These are phyloP conservation scores for Mycena vulgaris DNA, from an alignment of 768 basidiomycete genomes.

Conservation along the genomic window DNA sequence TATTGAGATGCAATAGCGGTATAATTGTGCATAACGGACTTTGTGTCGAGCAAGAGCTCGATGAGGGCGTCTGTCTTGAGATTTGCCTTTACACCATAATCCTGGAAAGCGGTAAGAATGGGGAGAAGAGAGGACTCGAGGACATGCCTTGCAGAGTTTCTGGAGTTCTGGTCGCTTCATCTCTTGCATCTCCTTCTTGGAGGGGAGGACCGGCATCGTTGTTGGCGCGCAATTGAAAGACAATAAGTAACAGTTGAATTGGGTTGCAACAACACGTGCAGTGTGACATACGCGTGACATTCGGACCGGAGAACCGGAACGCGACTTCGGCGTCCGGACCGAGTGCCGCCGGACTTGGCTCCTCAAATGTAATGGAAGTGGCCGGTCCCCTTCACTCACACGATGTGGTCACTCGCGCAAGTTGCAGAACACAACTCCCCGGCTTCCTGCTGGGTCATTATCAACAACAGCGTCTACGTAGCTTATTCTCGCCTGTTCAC, in stretches of 20 bases:
- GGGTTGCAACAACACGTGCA: no score
- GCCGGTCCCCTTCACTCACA: not conserved
- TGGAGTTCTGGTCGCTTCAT: conserved; percentile 67
- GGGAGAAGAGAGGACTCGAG: not conserved
- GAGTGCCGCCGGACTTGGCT: not conserved
- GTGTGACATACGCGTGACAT: no score
- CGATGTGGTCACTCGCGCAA: conserved; percentile 67
- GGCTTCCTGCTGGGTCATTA: conserved; percentile 86
- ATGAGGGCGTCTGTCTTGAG: conserved; percentile 86
- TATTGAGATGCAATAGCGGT: conserved; percentile 32
- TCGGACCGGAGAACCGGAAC: not conserved
- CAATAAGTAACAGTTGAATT: no score
- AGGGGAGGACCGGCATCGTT: conserved; percentile 59
- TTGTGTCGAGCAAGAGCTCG: conserved; percentile 76
- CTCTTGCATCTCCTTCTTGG: conserved; percentile 58
- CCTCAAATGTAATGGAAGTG: not conserved
- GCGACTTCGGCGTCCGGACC: not conserved
- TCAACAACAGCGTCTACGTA: conserved; percentile 80
- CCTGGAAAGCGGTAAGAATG: conserved; percentile 58
- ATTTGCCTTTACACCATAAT: conserved; percentile 87
- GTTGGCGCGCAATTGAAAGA: no score
- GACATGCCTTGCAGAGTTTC: conserved; percentile 78
- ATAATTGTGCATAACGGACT: conserved; percentile 49
- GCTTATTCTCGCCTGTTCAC: not conserved
- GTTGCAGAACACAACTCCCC: conserved; percentile 69